Evolutionary conservation across 179 eudicot species (phyloP), one percentile per base, ranked within the genome.

Genomic region (Silene coronaria): DNA sequence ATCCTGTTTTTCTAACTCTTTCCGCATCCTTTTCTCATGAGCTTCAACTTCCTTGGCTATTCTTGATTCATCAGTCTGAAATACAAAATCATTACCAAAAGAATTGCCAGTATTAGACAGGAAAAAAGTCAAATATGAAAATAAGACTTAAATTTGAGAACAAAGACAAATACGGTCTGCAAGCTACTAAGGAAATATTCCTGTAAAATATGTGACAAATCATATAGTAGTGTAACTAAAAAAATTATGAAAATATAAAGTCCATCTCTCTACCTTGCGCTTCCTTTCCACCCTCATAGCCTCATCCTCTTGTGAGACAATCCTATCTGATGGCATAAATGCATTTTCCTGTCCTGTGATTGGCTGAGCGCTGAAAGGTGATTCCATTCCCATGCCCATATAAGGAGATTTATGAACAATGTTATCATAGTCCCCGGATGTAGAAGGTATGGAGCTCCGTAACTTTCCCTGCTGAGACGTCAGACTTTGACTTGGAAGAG

Each of bases 1-100:
- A 86, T 93, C 97, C 79, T 93, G 97, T 82, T 88, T 93, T 82
- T 91, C 98, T 26, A 93, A 81, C 82, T 93, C 97, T 79, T 86
- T 91, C 22, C 92, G 80, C 75, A 89, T 93, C 77, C 89, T 89
- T 80, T 91, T 93, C 82, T 91, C 98, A 80, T 88, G 88, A 64
- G 88, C 90, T 82, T 93, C 98, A 62, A 85, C 86, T 80, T 93
- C 98, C 82, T 81, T 91, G 16, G 92, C 90, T 73, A 91, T 66
- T 86, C 91, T 87, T 72, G 92, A 88, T 84, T 91, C 98, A 34
- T 93, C 98, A 77, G 80, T 82, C 98, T 93, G 79, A 72, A 71
- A 57, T 42, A 76, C 38, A 71, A 70, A 48, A 46, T 32, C 3
- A 22, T 19, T 26, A 27, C 62, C 61, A 72, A 8, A 58, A 61